A percentile compares a stretch with the other conserved stretches of the same genome.
Conservation (phyloP, 1,284 basidiomycete genomes). For the Lentinus polychrous region DNA sequence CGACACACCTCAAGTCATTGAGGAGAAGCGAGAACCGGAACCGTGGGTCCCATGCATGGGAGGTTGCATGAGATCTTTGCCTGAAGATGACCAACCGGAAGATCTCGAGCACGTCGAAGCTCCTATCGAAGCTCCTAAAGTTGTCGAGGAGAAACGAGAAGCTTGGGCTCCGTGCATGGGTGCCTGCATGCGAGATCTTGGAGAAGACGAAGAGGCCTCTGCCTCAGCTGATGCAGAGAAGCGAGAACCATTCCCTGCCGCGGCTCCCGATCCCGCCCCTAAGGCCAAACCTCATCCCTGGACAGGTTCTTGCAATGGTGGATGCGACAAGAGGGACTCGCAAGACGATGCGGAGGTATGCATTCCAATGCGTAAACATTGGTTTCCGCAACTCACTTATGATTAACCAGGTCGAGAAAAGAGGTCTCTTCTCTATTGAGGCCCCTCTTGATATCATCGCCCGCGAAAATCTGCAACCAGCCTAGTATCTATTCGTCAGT, state of each 20-base stretch:
- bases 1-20: not conserved
- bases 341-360: too few species aligned
- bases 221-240: not conserved
- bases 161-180: not conserved
- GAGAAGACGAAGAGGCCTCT: not conserved
- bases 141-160: not conserved
- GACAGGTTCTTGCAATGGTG: not conserved
- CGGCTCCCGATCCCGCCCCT: not conserved
- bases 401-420: too few species aligned
- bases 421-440: too few species aligned
- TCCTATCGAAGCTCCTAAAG: not conserved
- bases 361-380: too few species aligned
- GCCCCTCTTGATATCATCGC: too few species aligned
- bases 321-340: not conserved
- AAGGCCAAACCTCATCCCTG: not conserved
- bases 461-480: too few species aligned
- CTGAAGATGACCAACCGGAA: too few species aligned
- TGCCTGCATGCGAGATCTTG: not conserved
- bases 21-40: not conserved
- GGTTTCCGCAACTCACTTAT: too few species aligned
- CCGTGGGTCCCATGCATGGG: too few species aligned
- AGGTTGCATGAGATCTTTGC: too few species aligned
- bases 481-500: too few species aligned
- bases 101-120: too few species aligned
- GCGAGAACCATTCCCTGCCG: not conserved